Evolutionary conservation across 768 basidiomycete species (phyloP).

Genomic region (Amyloporia xantha): DNA sequence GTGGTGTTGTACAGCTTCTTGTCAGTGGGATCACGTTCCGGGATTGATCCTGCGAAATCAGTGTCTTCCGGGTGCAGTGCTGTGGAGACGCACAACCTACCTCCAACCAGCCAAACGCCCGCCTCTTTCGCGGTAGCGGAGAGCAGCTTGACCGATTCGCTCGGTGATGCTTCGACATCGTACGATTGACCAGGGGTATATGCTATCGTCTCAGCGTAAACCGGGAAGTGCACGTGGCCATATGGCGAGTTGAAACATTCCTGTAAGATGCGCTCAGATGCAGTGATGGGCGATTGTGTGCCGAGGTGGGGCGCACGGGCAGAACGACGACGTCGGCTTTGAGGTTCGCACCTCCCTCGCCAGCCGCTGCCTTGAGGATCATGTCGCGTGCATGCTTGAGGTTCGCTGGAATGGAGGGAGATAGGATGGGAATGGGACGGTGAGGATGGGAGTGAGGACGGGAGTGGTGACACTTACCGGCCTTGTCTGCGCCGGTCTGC

Average conservation of each 20-base stretch:
- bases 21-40: conserved; percentile 61
- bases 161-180: conserved; percentile 45
- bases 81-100: conserved; percentile 29
- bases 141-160: conserved; percentile 78
- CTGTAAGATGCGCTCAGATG: conserved; percentile 29
- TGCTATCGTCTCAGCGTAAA: conserved; percentile 75
- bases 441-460: neutral
- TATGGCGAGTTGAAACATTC: conserved; percentile 91
- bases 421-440: neutral
- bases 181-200: conserved; percentile 54
- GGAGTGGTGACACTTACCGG: conserved; percentile 15
- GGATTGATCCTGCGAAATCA: conserved; percentile 70
- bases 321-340: conserved; percentile 81
- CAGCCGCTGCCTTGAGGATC: conserved; percentile 62
- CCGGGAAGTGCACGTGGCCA: conserved; percentile 71
- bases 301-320: conserved; percentile 45
- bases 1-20: conserved; percentile 88
- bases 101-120: conserved; percentile 89
- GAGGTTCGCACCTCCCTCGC: conserved; percentile 26
- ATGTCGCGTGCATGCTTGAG: conserved; percentile 76
- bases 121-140: conserved; percentile 73
- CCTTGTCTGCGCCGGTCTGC: conserved; percentile 61
- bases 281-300: neutral
- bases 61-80: neutral
- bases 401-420: conserved; percentile 38